Evolutionary conservation across 2,329 filamentous ascomycete species (phyloP), one percentile per base, ranked within the genome.

Genomic region (Dactylonectria estremocensis): DNA sequence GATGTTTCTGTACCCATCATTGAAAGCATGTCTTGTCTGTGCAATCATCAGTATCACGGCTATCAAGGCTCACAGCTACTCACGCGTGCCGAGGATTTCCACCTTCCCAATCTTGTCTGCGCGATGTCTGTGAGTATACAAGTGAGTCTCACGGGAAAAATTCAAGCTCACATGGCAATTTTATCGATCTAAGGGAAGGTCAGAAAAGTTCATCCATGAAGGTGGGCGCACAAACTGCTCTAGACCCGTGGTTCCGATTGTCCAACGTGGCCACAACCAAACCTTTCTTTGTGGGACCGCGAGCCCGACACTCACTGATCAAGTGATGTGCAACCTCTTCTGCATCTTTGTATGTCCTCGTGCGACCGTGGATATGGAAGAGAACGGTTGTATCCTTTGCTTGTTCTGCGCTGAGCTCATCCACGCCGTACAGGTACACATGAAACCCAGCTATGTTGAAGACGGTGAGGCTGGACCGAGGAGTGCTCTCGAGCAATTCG

Each of bases 291-390:
- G 3, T 4, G 10, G 58, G 53, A 20, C 58, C 48, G 3, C 58
- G 58, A 20, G 9, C 13, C 8, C 22, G 33, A 48, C 58, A 61
- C 14, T 61, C 48, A 45, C 53, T 14, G 22, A 61, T 3, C 16
- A 61, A 16, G 5, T 45, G 48, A 37, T 61, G 37, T 3, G 58
- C 58, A 45, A 61, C n/a, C 3, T n/a, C 35, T 24, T 61, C 58
- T 10, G 58, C 46, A 3, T 61, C 58, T 14, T 33, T 43, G 24
- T 61, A 53, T 1, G 58, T 61, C 8, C 58, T 22, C 3, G 58
- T 61, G 10, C 58, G 58, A n/a, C 58, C 58, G 7, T 61, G 58
- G 16, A 61, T 24, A 13, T 61, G 33, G 33, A 61, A 61, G 20
- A 61, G 48, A 18, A 53, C 58, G 2, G 58, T 53, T 16, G 58